Base-by-base conservation (phyloP, 805 yeast species). In the Cyberlindnera petersonii region DNA sequence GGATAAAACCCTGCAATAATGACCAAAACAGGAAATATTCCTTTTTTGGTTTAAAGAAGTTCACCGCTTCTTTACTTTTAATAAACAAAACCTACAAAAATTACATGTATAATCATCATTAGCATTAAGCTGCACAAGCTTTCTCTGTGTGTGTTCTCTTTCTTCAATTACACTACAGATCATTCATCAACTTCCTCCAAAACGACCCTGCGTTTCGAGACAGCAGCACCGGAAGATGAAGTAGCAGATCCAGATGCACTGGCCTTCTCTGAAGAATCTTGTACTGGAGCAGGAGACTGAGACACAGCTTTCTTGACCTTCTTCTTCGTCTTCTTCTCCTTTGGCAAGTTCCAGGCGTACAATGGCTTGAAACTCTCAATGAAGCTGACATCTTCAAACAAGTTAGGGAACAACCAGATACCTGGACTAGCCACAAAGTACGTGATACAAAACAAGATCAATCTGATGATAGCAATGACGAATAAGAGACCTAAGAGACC, bases 321-420 rank as follows among this genome's bases (percentile, higher is more conserved):
- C 21, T 51, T 55, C 14, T 47, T 50, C 24, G 55, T 55, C 29
- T 44, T 49, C 6, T 39, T 24, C 43, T 41, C 42, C 28, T 58
- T 59, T 14, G 66, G 61, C 17, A 57, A 63, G 35, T 68, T 51
- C 53, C 56, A 53, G 15, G 43, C 93, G 57, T 84, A 93, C n/a
- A 82, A 50, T 4, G 98, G 98, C 49, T 72, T 72, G 68, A 93
- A 93, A 68, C 95, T 84, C 43, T 91, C 98, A 44, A 91, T 57
- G 47, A 93, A 83, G 18, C 97, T 96, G 53, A 94, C 89, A 58
- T 93, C 98, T 46, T 82, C 98, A 64, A 89, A 93, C 57, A 93
- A 70, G 59, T 91, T 91, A 40, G 98, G 98, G 72, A 87, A 91
- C 33, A 93, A 60, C 98, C 98, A 93, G 59, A 93, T 72, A n/a